Evolutionary conservation across 257 asterid species (phyloP).

Genomic region (Plantago major): DNA sequence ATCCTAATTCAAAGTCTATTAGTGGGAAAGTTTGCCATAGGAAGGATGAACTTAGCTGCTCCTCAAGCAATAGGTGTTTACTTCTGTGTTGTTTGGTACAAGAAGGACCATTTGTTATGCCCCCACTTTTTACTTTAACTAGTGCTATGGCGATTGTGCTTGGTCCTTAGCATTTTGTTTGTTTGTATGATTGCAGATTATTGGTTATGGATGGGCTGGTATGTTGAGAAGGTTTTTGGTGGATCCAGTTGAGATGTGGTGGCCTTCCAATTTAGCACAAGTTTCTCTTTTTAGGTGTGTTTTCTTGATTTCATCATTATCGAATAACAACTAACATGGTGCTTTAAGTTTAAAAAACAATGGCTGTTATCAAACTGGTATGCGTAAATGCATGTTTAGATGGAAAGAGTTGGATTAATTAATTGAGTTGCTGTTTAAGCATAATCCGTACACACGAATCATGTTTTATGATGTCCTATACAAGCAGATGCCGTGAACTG

Average conservation of each 20-base stretch:
- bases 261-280: slow-evolving; percentile 98
- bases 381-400: neutral
- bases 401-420: too few relatives aligned
- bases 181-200: slow-evolving; percentile 43
- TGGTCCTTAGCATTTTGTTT: slow-evolving; percentile 12
- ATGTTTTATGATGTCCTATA: too few relatives aligned
- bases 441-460: too few relatives aligned
- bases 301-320: slow-evolving; percentile 5
- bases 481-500: neutral
- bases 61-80: too few relatives aligned
- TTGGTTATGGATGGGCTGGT: slow-evolving; percentile 99
- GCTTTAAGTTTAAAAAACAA: neutral
- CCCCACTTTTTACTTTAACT: neutral
- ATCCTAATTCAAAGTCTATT: too few relatives aligned
- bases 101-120: too few relatives aligned
- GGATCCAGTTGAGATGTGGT: slow-evolving; percentile 99
- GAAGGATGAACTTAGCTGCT: too few relatives aligned
- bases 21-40: too few relatives aligned
- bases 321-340: neutral
- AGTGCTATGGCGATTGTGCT: neutral
- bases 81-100: slow-evolving; percentile 1
- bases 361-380: slow-evolving; percentile 1
- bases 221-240: slow-evolving; percentile 84
- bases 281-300: slow-evolving; percentile 81
- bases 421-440: too few relatives aligned